Percentiles rank a stretch among this genome's conserved stretches.
Evolutionary conservation across 2,329 filamentous ascomycete species (phyloP).

Genomic region (Amylocarpus encephaloides): DNA sequence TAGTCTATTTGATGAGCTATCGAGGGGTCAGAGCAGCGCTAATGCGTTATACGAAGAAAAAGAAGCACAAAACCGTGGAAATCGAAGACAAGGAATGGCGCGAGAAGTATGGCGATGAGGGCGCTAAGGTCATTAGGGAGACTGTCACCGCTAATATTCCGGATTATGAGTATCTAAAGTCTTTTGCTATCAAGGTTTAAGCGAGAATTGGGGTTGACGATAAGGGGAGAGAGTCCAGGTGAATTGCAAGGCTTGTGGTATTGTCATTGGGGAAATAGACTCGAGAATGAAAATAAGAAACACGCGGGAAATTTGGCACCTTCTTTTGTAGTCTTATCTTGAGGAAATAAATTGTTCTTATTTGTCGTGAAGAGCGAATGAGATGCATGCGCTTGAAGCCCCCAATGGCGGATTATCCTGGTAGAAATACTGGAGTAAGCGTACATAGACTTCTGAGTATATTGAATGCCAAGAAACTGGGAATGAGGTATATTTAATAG

Average conservation of each 20-base stretch:
- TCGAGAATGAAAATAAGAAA: too few relatives aligned
- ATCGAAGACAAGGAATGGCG: conserved; percentile 66
- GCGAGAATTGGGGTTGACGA: neutral
- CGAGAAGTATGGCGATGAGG: conserved; percentile 67
- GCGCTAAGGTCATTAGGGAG: conserved; percentile 60
- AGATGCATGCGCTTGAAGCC: too few relatives aligned
- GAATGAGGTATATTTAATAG: too few relatives aligned
- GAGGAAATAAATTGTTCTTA: too few relatives aligned
- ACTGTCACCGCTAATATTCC: conserved; percentile 65
- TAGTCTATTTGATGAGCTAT: too few relatives aligned
- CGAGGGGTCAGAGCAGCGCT: neutral
- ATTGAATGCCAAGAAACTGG: too few relatives aligned
- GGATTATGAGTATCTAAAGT: conserved; percentile 77
- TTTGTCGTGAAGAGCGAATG: too few relatives aligned
- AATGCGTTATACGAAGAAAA: conserved; percentile 24
- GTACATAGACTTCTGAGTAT: too few relatives aligned
- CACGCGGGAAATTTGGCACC: too few relatives aligned
- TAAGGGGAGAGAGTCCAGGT: neutral
- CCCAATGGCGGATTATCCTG: too few relatives aligned
- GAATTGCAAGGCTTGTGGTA: neutral
- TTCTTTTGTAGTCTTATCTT: too few relatives aligned
- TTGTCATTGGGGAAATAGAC: neutral
- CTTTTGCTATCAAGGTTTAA: conserved; percentile 61
- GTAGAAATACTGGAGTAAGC: too few relatives aligned
- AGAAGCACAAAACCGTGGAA: conserved; percentile 59